phyloP scores from a whole-genome alignment of 2,329 filamentous ascomycete genomes.

The Fusarium anthophilum region DNA sequence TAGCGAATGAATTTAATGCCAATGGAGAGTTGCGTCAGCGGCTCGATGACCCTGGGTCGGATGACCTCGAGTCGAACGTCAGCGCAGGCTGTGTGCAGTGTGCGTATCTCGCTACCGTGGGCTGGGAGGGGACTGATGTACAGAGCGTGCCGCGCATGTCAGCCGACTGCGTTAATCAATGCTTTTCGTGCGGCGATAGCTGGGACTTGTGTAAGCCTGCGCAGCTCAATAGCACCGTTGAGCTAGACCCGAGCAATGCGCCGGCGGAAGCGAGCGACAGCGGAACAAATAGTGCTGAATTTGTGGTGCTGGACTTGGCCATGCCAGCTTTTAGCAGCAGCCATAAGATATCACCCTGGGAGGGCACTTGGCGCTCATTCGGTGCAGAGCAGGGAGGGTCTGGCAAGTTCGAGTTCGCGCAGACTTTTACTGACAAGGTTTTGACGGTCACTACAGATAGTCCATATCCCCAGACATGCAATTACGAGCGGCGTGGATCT shows the following conservation, averaged over 20 bases:
- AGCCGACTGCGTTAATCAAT: neutral
- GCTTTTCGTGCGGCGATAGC: neutral
- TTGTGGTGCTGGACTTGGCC: neutral
- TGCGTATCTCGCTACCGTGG: neutral
- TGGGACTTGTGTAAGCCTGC: neutral
- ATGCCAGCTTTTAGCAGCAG: neutral
- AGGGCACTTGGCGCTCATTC: slow-evolving; percentile 4
- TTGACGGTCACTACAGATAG: slow-evolving; percentile 2
- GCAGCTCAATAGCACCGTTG: neutral
- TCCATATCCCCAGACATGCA: neutral
- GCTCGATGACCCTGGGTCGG: neutral
- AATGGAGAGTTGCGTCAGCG: neutral
- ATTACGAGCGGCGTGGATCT: neutral
- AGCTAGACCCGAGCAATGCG: neutral
- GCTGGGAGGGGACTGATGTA: neutral
- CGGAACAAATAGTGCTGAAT: no score
- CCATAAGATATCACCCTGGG: neutral
- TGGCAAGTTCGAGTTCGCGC: neutral
- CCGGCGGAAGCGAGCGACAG: neutral
- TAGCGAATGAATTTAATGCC: neutral
- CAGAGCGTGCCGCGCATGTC: slow-evolving; percentile 4
- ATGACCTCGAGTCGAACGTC: neutral
- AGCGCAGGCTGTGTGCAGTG: neutral
- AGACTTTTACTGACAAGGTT: neutral
- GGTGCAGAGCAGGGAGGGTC: neutral